Evolutionary conservation across 2,329 filamentous ascomycete species (phyloP).

Genomic region (Paecilomyces formosus): DNA sequence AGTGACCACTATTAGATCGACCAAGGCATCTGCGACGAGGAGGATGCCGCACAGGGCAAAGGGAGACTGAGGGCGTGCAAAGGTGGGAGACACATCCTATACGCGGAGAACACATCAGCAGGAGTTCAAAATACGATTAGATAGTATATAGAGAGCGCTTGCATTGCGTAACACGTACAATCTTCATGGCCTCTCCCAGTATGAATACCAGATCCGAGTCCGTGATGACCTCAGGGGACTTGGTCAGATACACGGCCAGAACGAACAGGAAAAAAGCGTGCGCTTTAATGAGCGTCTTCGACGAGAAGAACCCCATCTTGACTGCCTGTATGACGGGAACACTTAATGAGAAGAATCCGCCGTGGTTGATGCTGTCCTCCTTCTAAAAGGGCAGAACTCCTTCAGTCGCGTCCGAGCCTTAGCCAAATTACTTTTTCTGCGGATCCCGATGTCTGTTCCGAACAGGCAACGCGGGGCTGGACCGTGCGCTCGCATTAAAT

Average conservation of each 20-base stretch:
- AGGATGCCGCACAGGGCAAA: slow-evolving; percentile 63
- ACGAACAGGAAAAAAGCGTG: slow-evolving; percentile 80
- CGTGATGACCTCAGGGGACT: slow-evolving; percentile 61
- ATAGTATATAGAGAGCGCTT: slow-evolving; percentile 5
- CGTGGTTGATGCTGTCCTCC: not conserved
- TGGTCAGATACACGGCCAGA: slow-evolving; percentile 75
- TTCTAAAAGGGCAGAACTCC: not conserved
- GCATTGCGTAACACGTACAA: slow-evolving; percentile 45
- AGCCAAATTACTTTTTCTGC: not conserved
- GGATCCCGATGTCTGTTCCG: not conserved
- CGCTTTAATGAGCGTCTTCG: slow-evolving; percentile 70
- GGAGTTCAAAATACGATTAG: not conserved
- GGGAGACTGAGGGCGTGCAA: slow-evolving; percentile 62
- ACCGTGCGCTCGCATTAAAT: slow-evolving; percentile 1
- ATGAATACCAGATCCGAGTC: slow-evolving; percentile 76
- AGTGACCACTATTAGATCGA: slow-evolving; percentile 58
- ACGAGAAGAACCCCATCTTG: slow-evolving; percentile 73
- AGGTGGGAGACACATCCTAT: slow-evolving; percentile 51
- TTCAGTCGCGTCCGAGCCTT: not conserved
- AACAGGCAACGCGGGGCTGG: slow-evolving; percentile 1
- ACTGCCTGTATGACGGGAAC: not conserved
- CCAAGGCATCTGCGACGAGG: slow-evolving; percentile 56
- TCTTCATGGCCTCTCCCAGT: slow-evolving; percentile 73
- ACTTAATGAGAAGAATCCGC: not conserved
- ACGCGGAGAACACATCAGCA: slow-evolving; percentile 4